Evolutionary conservation across 345 rosid species (phyloP), one percentile per base, ranked within the genome.

Genomic region (Citrus australasica): DNA sequence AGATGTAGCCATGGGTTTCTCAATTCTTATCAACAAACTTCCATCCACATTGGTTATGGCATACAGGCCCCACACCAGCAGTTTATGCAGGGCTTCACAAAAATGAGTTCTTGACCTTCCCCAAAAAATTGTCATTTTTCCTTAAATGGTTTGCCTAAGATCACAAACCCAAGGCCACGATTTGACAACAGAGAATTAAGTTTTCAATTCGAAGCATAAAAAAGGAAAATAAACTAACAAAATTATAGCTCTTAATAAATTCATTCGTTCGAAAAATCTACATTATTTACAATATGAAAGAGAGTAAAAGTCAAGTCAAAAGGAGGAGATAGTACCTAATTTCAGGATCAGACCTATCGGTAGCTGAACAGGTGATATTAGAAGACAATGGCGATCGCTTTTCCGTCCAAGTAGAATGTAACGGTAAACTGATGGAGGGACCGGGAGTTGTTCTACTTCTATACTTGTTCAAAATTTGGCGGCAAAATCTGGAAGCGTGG

Each of bases 311-410:
- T 53, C 7, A 17, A 53, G 58, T 17, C 58, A 17, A 53, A 53
- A 25, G 35, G 69, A n/a, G 67, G 64, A 53, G 70, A 38, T 69
- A 69, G 72, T 78, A 88, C 98, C 94, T 93, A 78, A 86, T 82
- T 63, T 93, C 93, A 65, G 91, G 74, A 30, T 90, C 79, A 28
- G 90, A 88, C 70, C 87, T 87, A 68, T 91, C 85, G 16, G 91
- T 76, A 32, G 94, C 92, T 55, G 85, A 90, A 79, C 93, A 90
- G 30, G 83, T 73, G 51, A 80, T 76, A 38, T 60, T 75, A 66
- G 84, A 75, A 66, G 60, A 60, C 4, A 77, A 63, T 75, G 81
- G 30, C 32, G 55, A 69, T 7, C 67, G 78, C 40, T 81, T 79
- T 77, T 51, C 58, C 67, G 63, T 9, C 21, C 63, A 67, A 4